phyloP scores from a whole-genome alignment of 768 basidiomycete species.

The Neoboletus magnificus region DNA sequence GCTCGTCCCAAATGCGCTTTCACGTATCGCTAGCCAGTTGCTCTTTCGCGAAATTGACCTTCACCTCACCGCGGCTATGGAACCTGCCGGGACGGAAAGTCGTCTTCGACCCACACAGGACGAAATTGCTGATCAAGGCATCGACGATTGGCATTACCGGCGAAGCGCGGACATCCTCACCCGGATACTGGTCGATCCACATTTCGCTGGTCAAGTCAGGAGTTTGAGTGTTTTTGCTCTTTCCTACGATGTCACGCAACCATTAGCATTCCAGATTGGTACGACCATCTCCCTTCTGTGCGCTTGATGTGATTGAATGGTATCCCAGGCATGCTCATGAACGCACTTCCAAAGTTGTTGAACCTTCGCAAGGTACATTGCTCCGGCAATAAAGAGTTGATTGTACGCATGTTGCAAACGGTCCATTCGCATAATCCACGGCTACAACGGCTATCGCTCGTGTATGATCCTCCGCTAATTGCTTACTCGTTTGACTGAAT shows the following conservation, averaged over 20 bases:
- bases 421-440: constrained; percentile 51
- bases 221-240: constrained; percentile 59
- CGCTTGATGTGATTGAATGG: not conserved
- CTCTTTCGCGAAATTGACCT: constrained; percentile 64
- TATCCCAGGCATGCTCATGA: constrained; percentile 59
- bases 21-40: constrained; percentile 64
- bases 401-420: constrained; percentile 49
- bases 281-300: constrained; percentile 2
- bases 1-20: constrained; percentile 61
- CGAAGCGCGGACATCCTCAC: constrained; percentile 71
- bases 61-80: constrained; percentile 46
- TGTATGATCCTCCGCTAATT: constrained; percentile 33
- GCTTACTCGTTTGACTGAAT: not conserved
- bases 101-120: constrained; percentile 14
- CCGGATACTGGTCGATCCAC: constrained; percentile 55
- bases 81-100: constrained; percentile 18
- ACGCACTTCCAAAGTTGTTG: constrained; percentile 59
- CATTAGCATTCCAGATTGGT: constrained; percentile 67
- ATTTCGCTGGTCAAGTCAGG: constrained; percentile 56
- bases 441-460: constrained; percentile 54
- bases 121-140: constrained; percentile 26
- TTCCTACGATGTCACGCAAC: constrained; percentile 43
- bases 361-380: constrained; percentile 61
- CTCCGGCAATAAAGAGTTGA: constrained; percentile 52
- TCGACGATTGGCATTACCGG: constrained; percentile 49